Percentiles rank a stretch among this genome's conserved stretches.
These are phyloP conservation scores for Xylaria sp. DNA, from an alignment of 2,329 filamentous ascomycete species.

Conservation along the genomic window DNA sequence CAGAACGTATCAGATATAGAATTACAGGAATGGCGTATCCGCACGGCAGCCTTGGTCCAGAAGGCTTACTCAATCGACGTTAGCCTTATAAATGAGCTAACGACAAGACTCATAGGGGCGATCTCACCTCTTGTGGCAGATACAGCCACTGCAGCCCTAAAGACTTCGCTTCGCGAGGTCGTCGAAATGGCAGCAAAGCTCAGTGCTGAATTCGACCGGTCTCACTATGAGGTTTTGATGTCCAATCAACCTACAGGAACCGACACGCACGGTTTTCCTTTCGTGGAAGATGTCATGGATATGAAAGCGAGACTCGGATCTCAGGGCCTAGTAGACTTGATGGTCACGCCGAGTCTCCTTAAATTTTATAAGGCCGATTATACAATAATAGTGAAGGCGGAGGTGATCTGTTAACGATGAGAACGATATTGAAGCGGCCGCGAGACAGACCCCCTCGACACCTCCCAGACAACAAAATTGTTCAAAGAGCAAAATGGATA, in stretches of 20 bases:
- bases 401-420: slow-evolving; percentile 44
- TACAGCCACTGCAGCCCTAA: slow-evolving; percentile 30
- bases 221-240: slow-evolving; percentile 44
- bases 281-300: slow-evolving; percentile 41
- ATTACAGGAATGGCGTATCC: slow-evolving; percentile 42
- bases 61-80: slow-evolving; percentile 38
- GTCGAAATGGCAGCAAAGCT: slow-evolving; percentile 42
- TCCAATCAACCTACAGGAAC: slow-evolving; percentile 42
- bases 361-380: slow-evolving; percentile 43
- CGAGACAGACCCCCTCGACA: background rate
- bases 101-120: slow-evolving; percentile 38
- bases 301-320: slow-evolving; percentile 38
- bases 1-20: slow-evolving; percentile 35
- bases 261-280: slow-evolving; percentile 43
- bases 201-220: slow-evolving; percentile 39
- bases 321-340: slow-evolving; percentile 44
- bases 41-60: slow-evolving; percentile 42
- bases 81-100: slow-evolving; percentile 33
- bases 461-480: background rate
- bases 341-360: slow-evolving; percentile 47
- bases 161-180: slow-evolving; percentile 37
- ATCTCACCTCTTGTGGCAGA: slow-evolving; percentile 37
- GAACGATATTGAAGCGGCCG: background rate
- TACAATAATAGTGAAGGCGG: slow-evolving; percentile 46
- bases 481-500: background rate